A percentile compares a stretch with the other conserved stretches of the same genome.
Conservation (phyloP, 176 grass and related monocot species). For the Areca catechu region DNA sequence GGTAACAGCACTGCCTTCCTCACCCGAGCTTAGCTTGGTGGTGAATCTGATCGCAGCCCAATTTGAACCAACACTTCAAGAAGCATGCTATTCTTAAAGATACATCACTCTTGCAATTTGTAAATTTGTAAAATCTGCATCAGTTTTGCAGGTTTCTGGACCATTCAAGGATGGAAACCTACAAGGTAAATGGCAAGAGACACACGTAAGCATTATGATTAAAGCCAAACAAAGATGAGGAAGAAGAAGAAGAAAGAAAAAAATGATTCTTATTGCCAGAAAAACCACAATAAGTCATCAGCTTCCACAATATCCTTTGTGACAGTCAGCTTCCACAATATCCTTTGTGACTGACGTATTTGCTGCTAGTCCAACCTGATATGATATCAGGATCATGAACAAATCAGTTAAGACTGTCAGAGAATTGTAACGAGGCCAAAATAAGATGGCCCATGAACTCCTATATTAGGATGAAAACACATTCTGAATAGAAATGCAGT, state of each 20-base stretch:
- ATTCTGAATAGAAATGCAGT: no score
- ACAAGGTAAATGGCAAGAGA: constrained; percentile 12
- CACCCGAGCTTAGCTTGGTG: no score
- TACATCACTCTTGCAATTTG: constrained; percentile 23
- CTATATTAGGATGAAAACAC: no score
- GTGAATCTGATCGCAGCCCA: no score
- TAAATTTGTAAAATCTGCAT: constrained; percentile 20
- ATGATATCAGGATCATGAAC: neutral
- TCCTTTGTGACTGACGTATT: constrained; percentile 44
- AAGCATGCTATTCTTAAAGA: no score
- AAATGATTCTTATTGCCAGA: constrained; percentile 34
- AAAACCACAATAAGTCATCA: constrained; percentile 51
- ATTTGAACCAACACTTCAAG: no score
- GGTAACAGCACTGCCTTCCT: no score
- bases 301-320: constrained; percentile 39
- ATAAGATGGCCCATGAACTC: no score
- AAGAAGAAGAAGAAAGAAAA: no score
- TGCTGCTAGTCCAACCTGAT: constrained; percentile 43
- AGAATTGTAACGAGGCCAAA: neutral
- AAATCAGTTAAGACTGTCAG: constrained; percentile 1
- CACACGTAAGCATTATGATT: no score
- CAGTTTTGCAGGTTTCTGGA: constrained; percentile 18
- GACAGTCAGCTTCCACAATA: constrained; percentile 27
- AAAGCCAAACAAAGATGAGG: no score
- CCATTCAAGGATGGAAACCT: constrained; percentile 46